Conservation (phyloP, 352 stramenopile genomes). For the Globisporangium ultimum region DNA sequence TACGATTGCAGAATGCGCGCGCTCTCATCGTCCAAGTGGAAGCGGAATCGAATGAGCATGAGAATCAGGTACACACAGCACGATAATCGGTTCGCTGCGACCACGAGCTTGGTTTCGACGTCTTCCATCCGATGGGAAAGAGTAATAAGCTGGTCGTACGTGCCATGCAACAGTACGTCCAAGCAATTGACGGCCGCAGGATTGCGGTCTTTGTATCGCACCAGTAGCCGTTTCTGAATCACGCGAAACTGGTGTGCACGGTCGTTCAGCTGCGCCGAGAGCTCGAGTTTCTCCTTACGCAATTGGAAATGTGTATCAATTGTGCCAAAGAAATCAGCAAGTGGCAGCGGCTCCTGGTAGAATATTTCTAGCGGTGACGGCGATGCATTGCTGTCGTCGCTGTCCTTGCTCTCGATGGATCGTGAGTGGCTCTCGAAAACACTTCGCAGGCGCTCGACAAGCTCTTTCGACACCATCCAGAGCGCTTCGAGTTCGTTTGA, state of each 20-base stretch:
- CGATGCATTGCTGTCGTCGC: slow-evolving; percentile 14
- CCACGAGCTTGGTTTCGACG: slow-evolving; percentile 44
- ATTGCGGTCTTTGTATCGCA: slow-evolving; percentile 89
- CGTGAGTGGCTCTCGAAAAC: slow-evolving; percentile 29
- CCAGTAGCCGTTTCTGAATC: slow-evolving; percentile 88
- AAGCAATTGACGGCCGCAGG: slow-evolving; percentile 75
- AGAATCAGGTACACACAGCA: slow-evolving; percentile 78
- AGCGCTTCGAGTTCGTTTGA: slow-evolving; percentile 77
- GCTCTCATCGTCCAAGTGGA: slow-evolving; percentile 66
- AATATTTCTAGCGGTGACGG: slow-evolving; percentile 44
- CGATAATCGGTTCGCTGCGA: slow-evolving; percentile 57
- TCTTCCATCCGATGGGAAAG: slow-evolving; percentile 72
- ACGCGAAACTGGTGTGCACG: slow-evolving; percentile 85
- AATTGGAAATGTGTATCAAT: slow-evolving; percentile 86
- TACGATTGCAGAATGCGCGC: slow-evolving; percentile 55
- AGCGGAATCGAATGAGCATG: slow-evolving; percentile 82
- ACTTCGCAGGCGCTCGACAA: slow-evolving; percentile 57
- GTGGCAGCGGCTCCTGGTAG: slow-evolving; percentile 80
- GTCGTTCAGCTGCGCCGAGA: slow-evolving; percentile 76
- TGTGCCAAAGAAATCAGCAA: slow-evolving; percentile 83
- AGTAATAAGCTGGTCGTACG: slow-evolving; percentile 78
- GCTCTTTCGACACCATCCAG: slow-evolving; percentile 76
- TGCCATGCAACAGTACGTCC: slow-evolving; percentile 83
- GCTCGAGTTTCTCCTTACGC: slow-evolving; percentile 58
- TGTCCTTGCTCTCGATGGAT: slow-evolving; percentile 12